A percentile compares a stretch with the other conserved stretches of the same genome.
Conservation (phyloP, 257 asterid genomes). For the Agastache rugosa region DNA sequence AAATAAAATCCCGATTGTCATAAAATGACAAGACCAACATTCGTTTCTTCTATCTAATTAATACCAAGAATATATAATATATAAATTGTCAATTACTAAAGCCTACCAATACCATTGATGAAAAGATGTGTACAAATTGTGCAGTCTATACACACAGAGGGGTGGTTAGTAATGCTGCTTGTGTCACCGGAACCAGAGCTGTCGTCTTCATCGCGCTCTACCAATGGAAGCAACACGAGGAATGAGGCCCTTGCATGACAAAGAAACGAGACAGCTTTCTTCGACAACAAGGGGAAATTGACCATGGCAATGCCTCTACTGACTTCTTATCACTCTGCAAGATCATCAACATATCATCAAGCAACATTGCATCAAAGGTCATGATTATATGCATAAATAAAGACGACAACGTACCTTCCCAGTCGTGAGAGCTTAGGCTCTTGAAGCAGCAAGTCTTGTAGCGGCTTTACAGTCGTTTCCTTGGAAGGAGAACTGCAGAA, state of each 20-base stretch:
- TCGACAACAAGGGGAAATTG: not conserved
- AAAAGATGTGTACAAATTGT: slow-evolving; percentile 5
- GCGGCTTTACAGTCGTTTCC: slow-evolving; percentile 48
- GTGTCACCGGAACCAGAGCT: not conserved
- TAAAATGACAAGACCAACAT: not conserved
- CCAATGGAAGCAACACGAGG: not conserved
- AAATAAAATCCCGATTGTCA: not conserved
- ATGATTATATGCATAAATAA: not conserved
- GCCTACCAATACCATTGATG: not conserved
- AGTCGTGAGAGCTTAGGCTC: slow-evolving; percentile 77
- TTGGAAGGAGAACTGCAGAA: slow-evolving; percentile 43
- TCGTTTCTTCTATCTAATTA: not conserved
- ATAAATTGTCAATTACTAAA: slow-evolving; percentile 1
- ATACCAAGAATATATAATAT: not conserved
- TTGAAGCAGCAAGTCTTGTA: slow-evolving; percentile 76
- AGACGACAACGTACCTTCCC: slow-evolving; percentile 55
- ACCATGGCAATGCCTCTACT: slow-evolving; percentile 10
- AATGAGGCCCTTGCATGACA: not conserved
- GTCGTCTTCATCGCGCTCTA: not conserved
- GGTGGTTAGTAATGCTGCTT: not conserved
- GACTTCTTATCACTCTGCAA: slow-evolving; percentile 35
- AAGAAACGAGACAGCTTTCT: not conserved
- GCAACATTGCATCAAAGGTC: not conserved
- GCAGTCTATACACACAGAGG: slow-evolving; percentile 2
- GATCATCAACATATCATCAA: not conserved